Conservation (phyloP, 2,329 filamentous ascomycete species). For the Calonectria hawksworthii region DNA sequence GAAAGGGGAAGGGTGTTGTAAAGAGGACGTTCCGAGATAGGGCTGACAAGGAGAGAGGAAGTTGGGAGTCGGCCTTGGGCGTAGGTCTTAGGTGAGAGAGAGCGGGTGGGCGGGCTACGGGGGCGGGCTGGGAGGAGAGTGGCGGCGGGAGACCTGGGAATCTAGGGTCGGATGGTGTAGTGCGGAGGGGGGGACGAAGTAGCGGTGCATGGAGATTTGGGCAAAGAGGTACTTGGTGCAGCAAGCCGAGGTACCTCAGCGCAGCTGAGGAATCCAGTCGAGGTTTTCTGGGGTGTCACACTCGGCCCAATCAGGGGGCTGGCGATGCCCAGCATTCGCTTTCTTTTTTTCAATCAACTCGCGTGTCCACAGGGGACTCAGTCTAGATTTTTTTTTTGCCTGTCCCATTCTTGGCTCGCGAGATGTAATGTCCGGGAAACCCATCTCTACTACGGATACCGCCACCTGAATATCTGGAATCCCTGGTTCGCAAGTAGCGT, state of each 20-base stretch:
- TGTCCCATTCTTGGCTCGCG: neutral
- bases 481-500: neutral
- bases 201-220: neutral
- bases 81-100: conserved; percentile 26
- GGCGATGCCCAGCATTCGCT: conserved; percentile 28
- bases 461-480: neutral
- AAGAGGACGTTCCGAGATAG: conserved; percentile 43
- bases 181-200: conserved; percentile 22
- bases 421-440: neutral
- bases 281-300: conserved; percentile 20
- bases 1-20: conserved; percentile 34
- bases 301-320: conserved; percentile 32
- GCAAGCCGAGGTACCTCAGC: conserved; percentile 14
- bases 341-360: conserved; percentile 28
- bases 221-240: conserved; percentile 1
- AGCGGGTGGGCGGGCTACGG: conserved; percentile 20
- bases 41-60: conserved; percentile 44
- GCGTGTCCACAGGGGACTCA: conserved; percentile 18
- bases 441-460: neutral
- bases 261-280: conserved; percentile 6
- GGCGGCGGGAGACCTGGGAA: conserved; percentile 20
- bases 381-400: conserved; percentile 1
- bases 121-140: conserved; percentile 17
- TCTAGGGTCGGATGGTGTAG: conserved; percentile 11
- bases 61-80: conserved; percentile 29